These are phyloP conservation scores for Saccharomycopsis selenospora DNA, from an alignment of 805 yeast species.

Conservation along the genomic window DNA sequence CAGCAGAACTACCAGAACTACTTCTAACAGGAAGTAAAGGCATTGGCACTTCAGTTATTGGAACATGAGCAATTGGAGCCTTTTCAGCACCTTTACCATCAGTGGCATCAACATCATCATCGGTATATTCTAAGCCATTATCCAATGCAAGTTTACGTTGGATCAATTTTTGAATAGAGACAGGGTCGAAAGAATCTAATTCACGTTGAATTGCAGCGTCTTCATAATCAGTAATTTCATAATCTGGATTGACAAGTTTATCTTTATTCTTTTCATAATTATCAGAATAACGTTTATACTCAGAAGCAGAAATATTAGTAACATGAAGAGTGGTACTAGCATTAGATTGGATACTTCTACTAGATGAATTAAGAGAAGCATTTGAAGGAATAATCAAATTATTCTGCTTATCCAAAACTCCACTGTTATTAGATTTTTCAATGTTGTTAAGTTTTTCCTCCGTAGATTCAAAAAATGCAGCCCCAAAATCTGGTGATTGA, in stretches of 20 bases:
- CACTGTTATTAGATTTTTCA: too few relatives aligned
- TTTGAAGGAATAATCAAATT: too few relatives aligned
- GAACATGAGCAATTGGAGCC: too few relatives aligned
- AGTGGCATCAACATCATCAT: background rate
- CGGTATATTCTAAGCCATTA: conserved; percentile 9
- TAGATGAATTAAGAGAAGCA: background rate
- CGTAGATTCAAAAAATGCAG: background rate
- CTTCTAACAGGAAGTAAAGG: background rate
- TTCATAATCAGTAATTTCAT: conserved; percentile 11
- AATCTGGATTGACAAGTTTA: conserved; percentile 14
- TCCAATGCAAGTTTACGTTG: conserved; percentile 17
- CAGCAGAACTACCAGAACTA: background rate
- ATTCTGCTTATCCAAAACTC: too few relatives aligned
- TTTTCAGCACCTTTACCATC: too few relatives aligned
- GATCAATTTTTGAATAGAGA: conserved; percentile 10
- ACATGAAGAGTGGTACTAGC: conserved; percentile 1
- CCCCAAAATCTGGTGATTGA: background rate
- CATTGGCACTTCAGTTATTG: background rate
- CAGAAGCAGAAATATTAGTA: conserved; percentile 18
- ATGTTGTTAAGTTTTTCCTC: background rate
- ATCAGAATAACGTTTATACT: conserved; percentile 16
- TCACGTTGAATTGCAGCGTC: conserved; percentile 14
- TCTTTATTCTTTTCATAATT: conserved; percentile 14
- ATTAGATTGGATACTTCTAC: background rate
- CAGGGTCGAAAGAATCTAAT: conserved; percentile 16